Conservation (phyloP, 2,329 filamentous ascomycete genomes). For the Fusarium sp. region DNA sequence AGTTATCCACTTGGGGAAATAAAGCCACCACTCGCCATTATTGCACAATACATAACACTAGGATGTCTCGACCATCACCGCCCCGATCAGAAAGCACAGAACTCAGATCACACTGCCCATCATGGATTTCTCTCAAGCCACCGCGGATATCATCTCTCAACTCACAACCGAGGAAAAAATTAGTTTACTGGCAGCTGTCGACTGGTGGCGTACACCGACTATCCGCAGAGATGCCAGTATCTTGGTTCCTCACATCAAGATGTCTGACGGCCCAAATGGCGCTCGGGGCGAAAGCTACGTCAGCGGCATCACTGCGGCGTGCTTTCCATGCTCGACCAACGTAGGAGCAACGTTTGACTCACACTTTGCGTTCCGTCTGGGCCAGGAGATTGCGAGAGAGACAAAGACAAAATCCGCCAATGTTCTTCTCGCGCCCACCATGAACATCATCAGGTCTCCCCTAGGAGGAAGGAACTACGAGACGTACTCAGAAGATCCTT, state of each 20-base stretch:
- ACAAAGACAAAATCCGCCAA: constrained; percentile 13
- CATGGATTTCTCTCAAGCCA: not conserved
- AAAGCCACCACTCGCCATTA: too few species aligned
- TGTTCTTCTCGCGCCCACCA: constrained; percentile 11
- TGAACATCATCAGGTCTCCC: constrained; percentile 19
- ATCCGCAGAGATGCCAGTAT: constrained; percentile 4
- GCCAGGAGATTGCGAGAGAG: constrained; percentile 10
- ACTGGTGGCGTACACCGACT: constrained; percentile 19
- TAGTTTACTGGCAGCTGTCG: not conserved
- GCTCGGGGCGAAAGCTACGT: constrained; percentile 15
- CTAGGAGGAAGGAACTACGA: constrained; percentile 18
- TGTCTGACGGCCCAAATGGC: constrained; percentile 11
- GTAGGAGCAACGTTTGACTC: not conserved
- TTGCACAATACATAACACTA: not conserved
- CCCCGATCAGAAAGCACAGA: not conserved
- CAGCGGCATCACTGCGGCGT: constrained; percentile 13
- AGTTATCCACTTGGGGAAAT: not conserved
- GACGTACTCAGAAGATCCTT: constrained; percentile 20
- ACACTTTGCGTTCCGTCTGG: not conserved
- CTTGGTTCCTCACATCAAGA: constrained; percentile 20
- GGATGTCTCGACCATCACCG: not conserved
- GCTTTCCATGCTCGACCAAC: constrained; percentile 13
- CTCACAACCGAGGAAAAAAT: constrained; percentile 2
- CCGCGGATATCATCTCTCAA: not conserved
- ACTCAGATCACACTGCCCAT: too few species aligned